A percentile compares a stretch with the other conserved stretches of the same genome.
Evolutionary conservation across 2,329 filamentous ascomycete species (phyloP).

Genomic region (Penicillium fuscoglaucum): DNA sequence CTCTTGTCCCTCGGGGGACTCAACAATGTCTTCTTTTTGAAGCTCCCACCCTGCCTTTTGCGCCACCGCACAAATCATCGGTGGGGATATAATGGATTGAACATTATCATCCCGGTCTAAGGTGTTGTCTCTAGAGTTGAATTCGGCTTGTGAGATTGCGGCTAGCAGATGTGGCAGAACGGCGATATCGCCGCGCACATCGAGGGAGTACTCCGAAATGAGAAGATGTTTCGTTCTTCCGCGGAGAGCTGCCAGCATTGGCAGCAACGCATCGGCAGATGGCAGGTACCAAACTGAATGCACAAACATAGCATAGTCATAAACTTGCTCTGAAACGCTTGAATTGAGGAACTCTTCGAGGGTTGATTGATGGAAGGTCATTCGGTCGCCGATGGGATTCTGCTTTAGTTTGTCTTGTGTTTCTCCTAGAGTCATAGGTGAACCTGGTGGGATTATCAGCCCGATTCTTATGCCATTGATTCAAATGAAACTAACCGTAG

Average conservation of each 20-base stretch:
- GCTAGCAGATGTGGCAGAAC: background rate
- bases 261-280: background rate
- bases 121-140: background rate
- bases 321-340: background rate
- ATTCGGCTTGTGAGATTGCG: background rate
- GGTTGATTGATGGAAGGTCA: background rate
- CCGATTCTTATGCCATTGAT: background rate
- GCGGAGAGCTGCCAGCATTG: background rate
- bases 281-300: background rate
- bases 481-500: background rate
- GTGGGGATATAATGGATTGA: background rate
- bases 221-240: background rate
- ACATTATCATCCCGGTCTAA: background rate
- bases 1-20: background rate
- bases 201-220: background rate
- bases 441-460: background rate
- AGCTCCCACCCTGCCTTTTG: background rate
- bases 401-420: background rate
- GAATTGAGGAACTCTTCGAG: background rate
- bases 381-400: background rate
- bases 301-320: background rate
- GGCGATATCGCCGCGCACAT: background rate
- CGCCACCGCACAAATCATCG: background rate
- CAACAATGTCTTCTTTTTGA: background rate
- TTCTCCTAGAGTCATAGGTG: background rate